Base-by-base conservation (phyloP, 2,329 filamentous ascomycete species). In the Alternaria conjuncta region DNA sequence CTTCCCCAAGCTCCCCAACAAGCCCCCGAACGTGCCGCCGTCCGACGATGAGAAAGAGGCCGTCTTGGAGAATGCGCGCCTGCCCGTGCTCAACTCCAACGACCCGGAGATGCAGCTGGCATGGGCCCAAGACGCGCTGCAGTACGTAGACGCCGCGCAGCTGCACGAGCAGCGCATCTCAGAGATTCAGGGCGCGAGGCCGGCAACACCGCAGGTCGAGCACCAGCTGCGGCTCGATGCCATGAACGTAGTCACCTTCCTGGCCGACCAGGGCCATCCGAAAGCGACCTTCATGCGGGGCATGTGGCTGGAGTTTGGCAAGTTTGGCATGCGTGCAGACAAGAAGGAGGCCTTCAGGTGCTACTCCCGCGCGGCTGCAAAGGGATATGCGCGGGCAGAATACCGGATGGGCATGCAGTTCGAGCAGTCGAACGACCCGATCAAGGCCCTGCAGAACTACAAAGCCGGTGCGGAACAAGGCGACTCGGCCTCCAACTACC, bases 401-500 rank as follows among this genome's bases (percentile, higher is more conserved):
- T 99, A 99, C 80, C 89, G 96, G 50, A 97, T 99, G 82, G 96
- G 96, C 66, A 99, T 98, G 95, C 91, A 97, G 61, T 98, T 94
- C 78, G 96, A 99, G 82, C 94, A 92, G 78, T 95, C 94, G 5
- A 97, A 97, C 76, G 95, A 99, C 75, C 90, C 94, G 64, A 87
- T 90, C 66, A 97, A 97, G 79, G 96, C 96, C 6, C 89, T 97
- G 75, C 90, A 91, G 74, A 94, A 98, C 80, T 99, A 98, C 81
- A 89, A 93, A 69, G 87, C 88, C 51, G 96, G 96, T 54, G 89
- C 96, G 54, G 87, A 89, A 54, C 84, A 90, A 70, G 89, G 90
- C 23, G 96, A 99, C 81, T 97, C 96, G 15, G 96, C 96, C 4
- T 94, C 94, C 6, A 91, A 89, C 76, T 91, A 90, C 74, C 90